Percentiles rank a stretch among this genome's conserved stretches.
Conservation (phyloP, 1,284 basidiomycete species). For the Trametes sp. region DNA sequence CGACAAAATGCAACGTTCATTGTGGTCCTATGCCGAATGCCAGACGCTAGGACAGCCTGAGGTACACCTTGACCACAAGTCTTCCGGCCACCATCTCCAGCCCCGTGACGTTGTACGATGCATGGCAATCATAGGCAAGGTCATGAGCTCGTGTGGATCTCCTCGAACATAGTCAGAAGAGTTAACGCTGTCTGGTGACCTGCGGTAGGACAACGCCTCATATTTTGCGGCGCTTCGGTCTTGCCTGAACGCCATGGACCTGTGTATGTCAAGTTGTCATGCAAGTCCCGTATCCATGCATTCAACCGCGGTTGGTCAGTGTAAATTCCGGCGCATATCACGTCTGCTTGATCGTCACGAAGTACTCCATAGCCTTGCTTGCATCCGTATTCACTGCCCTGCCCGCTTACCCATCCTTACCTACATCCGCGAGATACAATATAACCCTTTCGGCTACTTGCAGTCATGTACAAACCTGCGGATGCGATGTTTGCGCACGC, state of each 20-base stretch:
- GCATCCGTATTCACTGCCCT: not conserved
- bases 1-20: not conserved
- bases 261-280: not conserved
- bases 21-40: not conserved
- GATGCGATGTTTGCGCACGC: not conserved
- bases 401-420: not conserved
- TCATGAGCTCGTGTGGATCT: not conserved
- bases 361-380: not conserved
- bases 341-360: not conserved
- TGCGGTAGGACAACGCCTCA: too few species aligned
- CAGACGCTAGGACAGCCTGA: not conserved
- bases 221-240: too few species aligned
- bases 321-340: not conserved
- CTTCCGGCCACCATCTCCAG: conserved; percentile 10
- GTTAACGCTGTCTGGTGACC: too few species aligned
- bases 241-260: not conserved
- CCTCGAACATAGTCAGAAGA: too few species aligned
- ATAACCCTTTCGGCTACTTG: not conserved
- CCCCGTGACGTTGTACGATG: not conserved
- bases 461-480: not conserved
- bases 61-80: conserved; percentile 9
- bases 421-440: not conserved
- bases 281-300: not conserved
- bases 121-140: not conserved
- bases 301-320: not conserved